Base-by-base conservation (phyloP, 805 yeast genomes). In the Saccharomycopsis capsularis region DNA sequence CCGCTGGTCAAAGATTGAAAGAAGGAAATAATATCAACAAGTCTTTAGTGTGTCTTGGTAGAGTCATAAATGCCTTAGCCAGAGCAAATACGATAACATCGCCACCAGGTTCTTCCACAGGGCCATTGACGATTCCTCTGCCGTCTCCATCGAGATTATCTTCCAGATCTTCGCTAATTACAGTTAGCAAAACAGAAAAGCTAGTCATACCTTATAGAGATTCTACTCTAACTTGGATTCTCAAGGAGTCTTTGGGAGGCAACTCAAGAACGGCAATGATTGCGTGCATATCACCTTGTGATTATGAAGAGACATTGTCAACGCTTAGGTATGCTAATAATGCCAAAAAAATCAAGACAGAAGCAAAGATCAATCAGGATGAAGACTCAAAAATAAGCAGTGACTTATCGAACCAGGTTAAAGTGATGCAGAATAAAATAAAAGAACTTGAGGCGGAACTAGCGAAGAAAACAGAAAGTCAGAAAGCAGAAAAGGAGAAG, bases 241-340 rank as follows among this genome's bases (percentile, higher is more conserved):
- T 86, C 54, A 81, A 81, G 58, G 91, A 85, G 56, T 79, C 78
- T 51, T 66, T 87, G 34, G 88, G 93, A 1, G 96, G 96, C 1
- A 84, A 85, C 59, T 82, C 93, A n/a, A 85, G 83, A 59, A 89
- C 95, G 0, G 82, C 82, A 1, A 79, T 88, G 84, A 75, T 88
- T n/a, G 93, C 93, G 19, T 87, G 95, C 61, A 71, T 88, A 0
- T 80, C 95, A 0, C 95, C 95, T 0, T 70, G 78, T 16, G 91
- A 84, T 57, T 82, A 78, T 61, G 90, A 85, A 19, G 95, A 86
- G 58, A 80, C 88, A 0, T 62, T 80, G 56, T 82, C 85, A 37
- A 86, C 95, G 0, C 65, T 86, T 50, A 69, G 89, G 53, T 86
- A 86, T 61, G 95, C 95, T 1, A 82, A 79, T 19, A 78, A 82